These are phyloP conservation scores for Arthrobotrys pseudoclavata DNA, from an alignment of 2,329 filamentous ascomycete genomes.

Conservation along the genomic window DNA sequence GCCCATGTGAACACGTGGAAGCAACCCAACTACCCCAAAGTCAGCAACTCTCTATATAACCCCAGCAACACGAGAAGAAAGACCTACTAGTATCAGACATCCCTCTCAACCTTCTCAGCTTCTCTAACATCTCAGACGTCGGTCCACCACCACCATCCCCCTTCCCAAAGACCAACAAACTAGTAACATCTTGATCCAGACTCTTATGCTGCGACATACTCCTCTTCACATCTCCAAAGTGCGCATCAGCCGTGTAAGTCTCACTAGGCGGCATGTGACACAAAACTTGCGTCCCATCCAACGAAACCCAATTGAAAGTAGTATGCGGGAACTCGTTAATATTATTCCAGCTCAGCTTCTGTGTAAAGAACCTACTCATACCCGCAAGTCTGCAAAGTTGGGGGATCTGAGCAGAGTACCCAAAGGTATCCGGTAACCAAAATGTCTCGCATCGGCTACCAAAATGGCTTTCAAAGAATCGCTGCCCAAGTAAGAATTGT, in stretches of 20 bases:
- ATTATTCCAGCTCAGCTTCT: constrained; percentile 99
- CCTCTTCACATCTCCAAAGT: constrained; percentile 93
- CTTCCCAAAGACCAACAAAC: constrained; percentile 93
- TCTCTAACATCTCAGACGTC: constrained; percentile 93
- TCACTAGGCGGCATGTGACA: constrained; percentile 98
- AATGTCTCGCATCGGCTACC: constrained; percentile 90
- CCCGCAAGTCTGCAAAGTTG: constrained; percentile 94
- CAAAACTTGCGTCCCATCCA: constrained; percentile 95
- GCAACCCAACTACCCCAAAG: constrained; percentile 72
- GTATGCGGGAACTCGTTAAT: constrained; percentile 99
- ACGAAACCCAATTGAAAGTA: constrained; percentile 97
- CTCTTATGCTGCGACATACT: constrained; percentile 95
- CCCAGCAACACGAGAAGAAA: not conserved
- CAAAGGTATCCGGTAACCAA: constrained; percentile 98
- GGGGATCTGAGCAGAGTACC: constrained; percentile 93
- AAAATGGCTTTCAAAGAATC: constrained; percentile 94
- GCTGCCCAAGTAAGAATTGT: constrained; percentile 94
- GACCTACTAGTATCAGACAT: constrained; percentile 78
- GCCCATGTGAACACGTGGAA: constrained; percentile 90
- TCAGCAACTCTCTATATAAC: not conserved
- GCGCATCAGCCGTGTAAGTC: constrained; percentile 89
- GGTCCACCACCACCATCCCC: constrained; percentile 96
- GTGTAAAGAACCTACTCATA: constrained; percentile 96
- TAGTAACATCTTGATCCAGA: constrained; percentile 91
- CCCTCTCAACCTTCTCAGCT: constrained; percentile 90